phyloP scores from a whole-genome alignment of 208 protist genomes.

The Tetramitus jugosus region DNA sequence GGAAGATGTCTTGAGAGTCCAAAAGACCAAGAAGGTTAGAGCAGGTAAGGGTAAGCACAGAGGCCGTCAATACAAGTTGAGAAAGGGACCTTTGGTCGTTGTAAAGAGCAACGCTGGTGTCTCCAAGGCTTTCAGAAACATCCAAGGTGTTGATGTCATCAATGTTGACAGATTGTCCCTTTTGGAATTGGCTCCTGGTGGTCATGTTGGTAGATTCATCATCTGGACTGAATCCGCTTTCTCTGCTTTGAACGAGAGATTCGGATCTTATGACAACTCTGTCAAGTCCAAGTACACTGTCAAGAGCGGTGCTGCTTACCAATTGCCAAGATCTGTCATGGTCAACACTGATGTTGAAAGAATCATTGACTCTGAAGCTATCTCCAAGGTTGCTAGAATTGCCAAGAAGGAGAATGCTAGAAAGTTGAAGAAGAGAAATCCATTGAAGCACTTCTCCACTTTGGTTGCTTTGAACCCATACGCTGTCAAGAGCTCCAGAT shows the following conservation, averaged over 20 bases:
- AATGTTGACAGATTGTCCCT: conserved; percentile 90
- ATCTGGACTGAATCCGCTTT: conserved; percentile 98
- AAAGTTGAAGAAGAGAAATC: conserved; percentile 21
- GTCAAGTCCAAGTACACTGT: conserved; percentile 70
- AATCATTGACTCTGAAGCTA: conserved; percentile 74
- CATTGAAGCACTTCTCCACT: background rate
- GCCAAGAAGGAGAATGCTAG: conserved; percentile 23
- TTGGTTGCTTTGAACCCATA: conserved; percentile 23
- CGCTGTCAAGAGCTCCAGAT: background rate
- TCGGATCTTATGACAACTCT: conserved; percentile 69
- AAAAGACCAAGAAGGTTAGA: conserved; percentile 73
- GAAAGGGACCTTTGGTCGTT: conserved; percentile 92
- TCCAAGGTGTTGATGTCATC: conserved; percentile 88
- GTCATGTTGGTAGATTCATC: conserved; percentile 96
- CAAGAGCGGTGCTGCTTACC: conserved; percentile 30
- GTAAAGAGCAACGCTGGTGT: conserved; percentile 61
- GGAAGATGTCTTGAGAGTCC: conserved; percentile 86
- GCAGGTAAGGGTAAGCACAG: conserved; percentile 91
- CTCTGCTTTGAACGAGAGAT: conserved; percentile 89
- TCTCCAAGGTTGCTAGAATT: conserved; percentile 48
- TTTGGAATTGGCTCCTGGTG: conserved; percentile 96
- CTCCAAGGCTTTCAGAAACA: conserved; percentile 86
- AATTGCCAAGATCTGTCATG: conserved; percentile 60
- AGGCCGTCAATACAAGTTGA: conserved; percentile 84
- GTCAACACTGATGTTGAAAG: conserved; percentile 68